These are phyloP conservation scores for Fomitopsis pinicola DNA, from an alignment of 1,284 basidiomycete species.

Conservation along the genomic window DNA sequence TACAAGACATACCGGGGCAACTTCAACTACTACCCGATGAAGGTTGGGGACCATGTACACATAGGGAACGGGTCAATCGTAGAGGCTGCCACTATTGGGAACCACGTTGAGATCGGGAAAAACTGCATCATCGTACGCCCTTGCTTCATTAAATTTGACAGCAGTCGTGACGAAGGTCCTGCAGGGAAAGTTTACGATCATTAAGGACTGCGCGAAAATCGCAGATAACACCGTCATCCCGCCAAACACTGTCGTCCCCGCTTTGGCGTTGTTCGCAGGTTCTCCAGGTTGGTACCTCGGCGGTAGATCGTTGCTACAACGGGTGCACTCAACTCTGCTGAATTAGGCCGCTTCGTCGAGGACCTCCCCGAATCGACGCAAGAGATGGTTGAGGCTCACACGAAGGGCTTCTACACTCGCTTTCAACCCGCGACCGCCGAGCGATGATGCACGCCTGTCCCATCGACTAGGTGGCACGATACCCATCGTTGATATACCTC, in stretches of 20 bases:
- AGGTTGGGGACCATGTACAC: constrained; percentile 92
- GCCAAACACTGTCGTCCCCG: constrained; percentile 90
- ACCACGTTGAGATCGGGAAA: constrained; percentile 92
- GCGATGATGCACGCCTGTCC: constrained; percentile 8
- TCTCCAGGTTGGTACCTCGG: constrained; percentile 66
- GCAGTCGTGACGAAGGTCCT: not conserved
- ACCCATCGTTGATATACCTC: not conserved
- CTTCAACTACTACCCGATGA: constrained; percentile 98
- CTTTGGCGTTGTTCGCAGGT: constrained; percentile 82
- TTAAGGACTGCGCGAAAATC: constrained; percentile 92
- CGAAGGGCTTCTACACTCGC: constrained; percentile 70
- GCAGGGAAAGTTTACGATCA: constrained; percentile 94
- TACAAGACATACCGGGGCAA: constrained; percentile 88
- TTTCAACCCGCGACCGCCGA: constrained; percentile 38
- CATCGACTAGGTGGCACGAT: not conserved
- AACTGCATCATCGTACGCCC: constrained; percentile 86
- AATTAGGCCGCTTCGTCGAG: constrained; percentile 70
- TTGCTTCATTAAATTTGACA: not conserved
- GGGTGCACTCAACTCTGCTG: not conserved
- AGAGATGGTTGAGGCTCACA: constrained; percentile 53
- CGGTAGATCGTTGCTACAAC: not conserved
- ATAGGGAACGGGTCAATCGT: constrained; percentile 86
- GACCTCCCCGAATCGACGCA: constrained; percentile 82
- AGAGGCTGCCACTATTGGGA: constrained; percentile 93
- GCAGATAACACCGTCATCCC: constrained; percentile 88